Evolutionary conservation across 1,284 basidiomycete species (phyloP), one percentile per base, ranked within the genome.

Genomic region (Tranzscheliella williamsii): DNA sequence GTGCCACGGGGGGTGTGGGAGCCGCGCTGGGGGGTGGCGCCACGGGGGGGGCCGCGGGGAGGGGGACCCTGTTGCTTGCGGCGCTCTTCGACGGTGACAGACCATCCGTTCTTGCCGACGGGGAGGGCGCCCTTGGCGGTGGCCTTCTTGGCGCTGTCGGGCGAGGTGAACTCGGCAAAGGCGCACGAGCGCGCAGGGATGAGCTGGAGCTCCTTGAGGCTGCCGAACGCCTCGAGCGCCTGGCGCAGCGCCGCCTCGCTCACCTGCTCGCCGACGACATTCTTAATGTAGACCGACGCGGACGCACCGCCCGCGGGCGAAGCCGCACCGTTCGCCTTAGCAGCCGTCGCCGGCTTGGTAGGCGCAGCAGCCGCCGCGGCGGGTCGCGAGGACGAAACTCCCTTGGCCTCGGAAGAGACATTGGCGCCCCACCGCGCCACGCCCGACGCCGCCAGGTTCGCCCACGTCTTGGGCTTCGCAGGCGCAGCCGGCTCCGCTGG

Each of bases 161-260:
- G 79, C 7, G 81, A 81, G 27, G 78, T 79, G 80, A 94, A 98
- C 79, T 97, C 93, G 71, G 93, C 83, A 83, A 97, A 97, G 1
- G 93, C 94, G 75, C 92, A 96, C 0, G 89, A 90, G 79, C 91
- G 94, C 76, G 73, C 75, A 60, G 88, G 87, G 39, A 95, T 87
- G 67, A 96, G 87, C 79, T 96, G 91, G 38, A 91, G 80, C 39
- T 92, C 90, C 79, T 89, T 90, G 74, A 95, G 83, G 4, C 86
- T 83, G 5, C 93, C 93, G 78, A 96, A 96, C 26, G 81, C 72
- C 5, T 82, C 81, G 22, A 96, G 84, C 9, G 82, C 80, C 20
- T 80, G 79, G 38, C 79, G 81, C 24, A 97, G 83, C 1, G 84
- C 81, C 16, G 79, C 69, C 42, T 86, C 83, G 47, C 85, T 82